Base-by-base conservation (phyloP, 2,329 filamentous ascomycete species). In the Didymellaceae sp. region DNA sequence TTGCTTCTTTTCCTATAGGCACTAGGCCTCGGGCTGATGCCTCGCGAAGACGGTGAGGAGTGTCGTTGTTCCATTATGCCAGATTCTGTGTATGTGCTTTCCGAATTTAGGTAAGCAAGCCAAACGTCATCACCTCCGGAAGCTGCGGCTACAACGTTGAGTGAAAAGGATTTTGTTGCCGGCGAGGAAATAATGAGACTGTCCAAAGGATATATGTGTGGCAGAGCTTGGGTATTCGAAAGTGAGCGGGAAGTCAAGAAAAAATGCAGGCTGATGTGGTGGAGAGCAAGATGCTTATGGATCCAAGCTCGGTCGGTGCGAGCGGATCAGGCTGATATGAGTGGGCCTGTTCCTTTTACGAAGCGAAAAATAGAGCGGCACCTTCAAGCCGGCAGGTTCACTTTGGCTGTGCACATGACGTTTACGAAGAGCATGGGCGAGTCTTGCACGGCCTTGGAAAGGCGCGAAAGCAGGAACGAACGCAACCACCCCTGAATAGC, bases 1-100 rank as follows among this genome's bases (percentile, higher is more conserved):
- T 71, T 72, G 54, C 69, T 73, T 54, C 70, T 55, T 22, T 72
- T 58, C 44, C 70, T 62, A n/a, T 63, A 42, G 5, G 59, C 55
- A 38, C 33, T 54, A 18, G 63, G 63, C 22, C 68, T 62, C 16
- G 57, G 55, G 49, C 60, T 64, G 16, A 48, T 26, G 10, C 51
- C n/a, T 42, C 52, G 55, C 7, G 53, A 33, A n/a, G 50, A 52
- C 14, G 59, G 60, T 6, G 62, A 57, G 14, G 65, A 63, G 35
- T 62, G 63, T 54, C 60, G 66, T 13, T 55, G 57, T 39, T 69
- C 55, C 65, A 71, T 72, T 40, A 37, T 58, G 35, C 16, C 24
- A 5, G 26, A 13, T 28, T 13, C 2, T 28, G 26, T 8, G 11
- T 28, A 13, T 24, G 35, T 30, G 42, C 25, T 47, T 37, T 47